A percentile compares a stretch with the other conserved stretches of the same genome.
Conservation (phyloP, 2,329 filamentous ascomycete genomes). For the Venturia pyrina region DNA sequence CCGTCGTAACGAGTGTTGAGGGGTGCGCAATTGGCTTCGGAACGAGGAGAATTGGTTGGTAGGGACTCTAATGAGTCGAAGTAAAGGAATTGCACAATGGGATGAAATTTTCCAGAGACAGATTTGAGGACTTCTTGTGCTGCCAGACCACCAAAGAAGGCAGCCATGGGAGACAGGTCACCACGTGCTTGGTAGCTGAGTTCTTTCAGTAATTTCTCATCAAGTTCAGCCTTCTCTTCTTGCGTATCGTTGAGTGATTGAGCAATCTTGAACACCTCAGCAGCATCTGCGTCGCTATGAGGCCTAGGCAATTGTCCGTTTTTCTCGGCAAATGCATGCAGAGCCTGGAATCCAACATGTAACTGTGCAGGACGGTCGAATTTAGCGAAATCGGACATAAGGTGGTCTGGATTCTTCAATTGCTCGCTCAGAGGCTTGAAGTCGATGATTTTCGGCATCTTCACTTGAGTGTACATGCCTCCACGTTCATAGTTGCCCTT, state of each 20-base stretch:
- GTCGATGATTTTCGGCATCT: slow-evolving; percentile 90
- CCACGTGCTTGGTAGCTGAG: slow-evolving; percentile 89
- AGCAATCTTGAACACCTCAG: slow-evolving; percentile 64
- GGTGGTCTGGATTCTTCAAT: slow-evolving; percentile 75
- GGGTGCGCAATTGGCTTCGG: slow-evolving; percentile 81
- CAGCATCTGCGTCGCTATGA: slow-evolving; percentile 75
- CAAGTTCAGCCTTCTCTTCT: slow-evolving; percentile 69
- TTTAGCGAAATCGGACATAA: slow-evolving; percentile 94
- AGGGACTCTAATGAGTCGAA: slow-evolving; percentile 97
- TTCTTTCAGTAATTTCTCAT: slow-evolving; percentile 87
- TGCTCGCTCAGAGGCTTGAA: slow-evolving; percentile 75
- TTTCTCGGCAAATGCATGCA: slow-evolving; percentile 78
- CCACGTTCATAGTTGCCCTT: slow-evolving; percentile 73
- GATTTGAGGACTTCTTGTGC: slow-evolving; percentile 95
- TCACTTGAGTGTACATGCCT: slow-evolving; percentile 89
- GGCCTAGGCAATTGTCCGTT: slow-evolving; percentile 65
- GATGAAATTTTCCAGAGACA: slow-evolving; percentile 94
- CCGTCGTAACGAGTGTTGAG: slow-evolving; percentile 83
- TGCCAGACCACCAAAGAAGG: slow-evolving; percentile 86
- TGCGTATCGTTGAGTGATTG: slow-evolving; percentile 57
- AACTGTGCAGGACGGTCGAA: slow-evolving; percentile 90
- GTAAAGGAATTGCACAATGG: slow-evolving; percentile 93
- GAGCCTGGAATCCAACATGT: slow-evolving; percentile 83
- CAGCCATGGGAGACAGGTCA: slow-evolving; percentile 84
- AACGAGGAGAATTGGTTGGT: slow-evolving; percentile 62